Evolutionary conservation across 768 basidiomycete genomes (phyloP).

Genomic region (Mycena sanguinolenta): DNA sequence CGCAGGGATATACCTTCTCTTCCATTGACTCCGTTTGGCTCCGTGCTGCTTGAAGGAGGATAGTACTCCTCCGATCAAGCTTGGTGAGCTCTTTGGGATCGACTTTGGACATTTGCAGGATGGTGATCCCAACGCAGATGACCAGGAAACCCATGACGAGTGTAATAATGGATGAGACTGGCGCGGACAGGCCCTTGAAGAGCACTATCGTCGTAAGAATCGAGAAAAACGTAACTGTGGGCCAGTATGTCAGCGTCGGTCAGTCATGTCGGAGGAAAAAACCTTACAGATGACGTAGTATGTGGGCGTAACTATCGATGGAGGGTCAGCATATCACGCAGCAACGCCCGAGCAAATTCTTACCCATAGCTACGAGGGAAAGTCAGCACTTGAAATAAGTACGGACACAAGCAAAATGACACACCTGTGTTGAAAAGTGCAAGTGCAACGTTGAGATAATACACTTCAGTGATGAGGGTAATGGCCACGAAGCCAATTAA

Average conservation of each 20-base stretch:
- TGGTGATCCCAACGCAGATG: constrained; percentile 92
- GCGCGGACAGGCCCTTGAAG: constrained; percentile 89
- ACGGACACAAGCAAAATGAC: constrained; percentile 40
- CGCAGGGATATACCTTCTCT: constrained; percentile 64
- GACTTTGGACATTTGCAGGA: constrained; percentile 96
- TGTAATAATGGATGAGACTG: constrained; percentile 85
- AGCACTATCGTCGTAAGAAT: constrained; percentile 90
- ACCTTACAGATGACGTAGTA: constrained; percentile 87
- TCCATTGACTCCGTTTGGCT: constrained; percentile 74
- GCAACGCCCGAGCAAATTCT: constrained; percentile 24
- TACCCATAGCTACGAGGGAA: constrained; percentile 71
- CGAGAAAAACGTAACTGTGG: constrained; percentile 83
- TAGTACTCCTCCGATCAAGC: constrained; percentile 91
- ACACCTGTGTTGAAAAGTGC: constrained; percentile 93
- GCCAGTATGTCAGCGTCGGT: constrained; percentile 29
- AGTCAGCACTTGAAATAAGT: constrained; percentile 19
- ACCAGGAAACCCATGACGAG: constrained; percentile 93
- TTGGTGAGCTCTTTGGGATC: constrained; percentile 81
- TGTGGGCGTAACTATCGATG: constrained; percentile 78
- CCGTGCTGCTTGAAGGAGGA: constrained; percentile 90
- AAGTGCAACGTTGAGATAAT: constrained; percentile 95
- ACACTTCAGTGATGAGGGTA: constrained; percentile 93
- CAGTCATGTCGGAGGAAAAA: background rate
- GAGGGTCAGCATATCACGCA: constrained; percentile 38
- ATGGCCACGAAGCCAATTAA: constrained; percentile 84